A percentile compares a stretch with the other conserved stretches of the same genome.
Evolutionary conservation across 2,329 filamentous ascomycete species (phyloP).

Genomic region (Nigrograna mackinnonii): DNA sequence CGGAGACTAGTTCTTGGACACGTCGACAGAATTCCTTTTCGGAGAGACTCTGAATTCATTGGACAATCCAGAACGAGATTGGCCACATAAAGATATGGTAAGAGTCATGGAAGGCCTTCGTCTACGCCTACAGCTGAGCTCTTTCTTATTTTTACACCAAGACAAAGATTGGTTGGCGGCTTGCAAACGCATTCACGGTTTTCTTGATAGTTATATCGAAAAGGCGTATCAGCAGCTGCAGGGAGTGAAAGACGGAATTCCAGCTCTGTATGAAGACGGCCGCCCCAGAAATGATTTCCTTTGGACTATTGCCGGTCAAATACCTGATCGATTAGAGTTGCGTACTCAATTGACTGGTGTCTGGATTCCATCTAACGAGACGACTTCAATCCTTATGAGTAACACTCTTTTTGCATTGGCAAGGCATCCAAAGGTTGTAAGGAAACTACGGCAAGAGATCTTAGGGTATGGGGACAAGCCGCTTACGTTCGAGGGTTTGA

Average conservation of each 20-base stretch:
- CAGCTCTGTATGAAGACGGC: slow-evolving; percentile 5
- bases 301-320: too few species aligned
- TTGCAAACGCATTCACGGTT: slow-evolving; percentile 7
- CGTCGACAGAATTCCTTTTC: slow-evolving; percentile 13
- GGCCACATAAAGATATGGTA: too few species aligned
- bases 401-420: slow-evolving; percentile 17
- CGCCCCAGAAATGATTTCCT: slow-evolving; percentile 4
- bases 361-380: slow-evolving; percentile 11
- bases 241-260: too few species aligned
- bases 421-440: slow-evolving; percentile 4
- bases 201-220: slow-evolving; percentile 7
- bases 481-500: slow-evolving; percentile 22
- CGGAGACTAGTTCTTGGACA: slow-evolving; percentile 8
- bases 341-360: not conserved
- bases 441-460: slow-evolving; percentile 1
- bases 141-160: slow-evolving; percentile 5
- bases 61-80: slow-evolving; percentile 3
- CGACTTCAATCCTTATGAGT: slow-evolving; percentile 12
- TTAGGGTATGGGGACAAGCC: slow-evolving; percentile 4
- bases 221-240: too few species aligned
- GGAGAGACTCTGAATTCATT: slow-evolving; percentile 9
- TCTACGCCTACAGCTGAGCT: too few species aligned
- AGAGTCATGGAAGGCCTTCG: too few species aligned
- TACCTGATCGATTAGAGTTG: not conserved
- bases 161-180: slow-evolving; percentile 9